These are phyloP conservation scores for Pichia sp. DNA, from an alignment of 1,139 yeast genomes.

Conservation along the genomic window DNA sequence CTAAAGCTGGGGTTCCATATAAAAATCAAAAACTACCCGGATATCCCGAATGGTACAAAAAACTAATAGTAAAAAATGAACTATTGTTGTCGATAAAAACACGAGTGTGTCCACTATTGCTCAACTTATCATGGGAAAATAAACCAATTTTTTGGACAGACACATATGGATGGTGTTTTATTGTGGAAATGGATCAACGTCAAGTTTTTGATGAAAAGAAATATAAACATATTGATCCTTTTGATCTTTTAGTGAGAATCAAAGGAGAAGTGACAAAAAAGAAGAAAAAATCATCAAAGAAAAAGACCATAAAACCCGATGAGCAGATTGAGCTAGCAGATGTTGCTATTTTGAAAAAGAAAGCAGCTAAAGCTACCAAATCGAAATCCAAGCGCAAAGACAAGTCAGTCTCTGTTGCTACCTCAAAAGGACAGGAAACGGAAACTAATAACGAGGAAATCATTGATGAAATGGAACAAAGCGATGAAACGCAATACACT, in stretches of 20 bases:
- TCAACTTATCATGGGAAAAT: slow-evolving; percentile 80
- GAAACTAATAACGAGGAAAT: background rate
- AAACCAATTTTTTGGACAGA: slow-evolving; percentile 72
- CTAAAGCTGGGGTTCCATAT: slow-evolving; percentile 67
- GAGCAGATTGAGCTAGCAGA: background rate
- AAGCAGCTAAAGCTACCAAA: background rate
- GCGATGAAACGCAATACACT: background rate
- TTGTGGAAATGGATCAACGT: slow-evolving; percentile 36
- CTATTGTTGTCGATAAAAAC: slow-evolving; percentile 65
- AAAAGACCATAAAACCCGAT: too few relatives aligned
- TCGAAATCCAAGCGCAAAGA: too few relatives aligned
- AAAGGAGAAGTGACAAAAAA: background rate
- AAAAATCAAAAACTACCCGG: slow-evolving; percentile 83
- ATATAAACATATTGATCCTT: slow-evolving; percentile 28
- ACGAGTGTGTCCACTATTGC: slow-evolving; percentile 65
- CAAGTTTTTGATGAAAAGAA: slow-evolving; percentile 41
- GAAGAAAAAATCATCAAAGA: background rate
- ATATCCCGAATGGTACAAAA: slow-evolving; percentile 90
- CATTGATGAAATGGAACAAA: background rate
- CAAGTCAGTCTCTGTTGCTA: too few relatives aligned
- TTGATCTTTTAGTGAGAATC: background rate
- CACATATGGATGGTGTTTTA: slow-evolving; percentile 82
- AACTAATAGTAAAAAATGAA: slow-evolving; percentile 45
- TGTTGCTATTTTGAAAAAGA: background rate
- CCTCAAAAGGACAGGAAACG: background rate